phyloP scores from a whole-genome alignment of 129 eudicot species.

The Scalesia atractyloides region DNA sequence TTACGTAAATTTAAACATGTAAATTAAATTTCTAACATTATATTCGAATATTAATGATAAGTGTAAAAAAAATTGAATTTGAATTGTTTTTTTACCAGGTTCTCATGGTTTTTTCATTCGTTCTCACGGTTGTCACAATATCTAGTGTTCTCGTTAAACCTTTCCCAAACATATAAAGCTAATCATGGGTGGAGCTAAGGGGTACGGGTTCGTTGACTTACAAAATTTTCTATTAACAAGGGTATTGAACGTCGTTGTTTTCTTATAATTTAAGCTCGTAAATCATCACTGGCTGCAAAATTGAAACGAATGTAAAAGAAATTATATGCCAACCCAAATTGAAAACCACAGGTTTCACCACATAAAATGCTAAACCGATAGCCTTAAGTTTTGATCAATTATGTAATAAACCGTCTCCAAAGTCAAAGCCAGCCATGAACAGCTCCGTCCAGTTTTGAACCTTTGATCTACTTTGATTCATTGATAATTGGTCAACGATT shows the following conservation, averaged over 20 bases:
- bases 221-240: too few species aligned
- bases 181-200: too few species aligned
- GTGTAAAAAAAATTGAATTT: too few species aligned
- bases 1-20: too few species aligned
- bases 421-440: slow-evolving; percentile 19
- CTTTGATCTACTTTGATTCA: not conserved
- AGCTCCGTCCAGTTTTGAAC: not conserved
- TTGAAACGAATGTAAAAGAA: not conserved
- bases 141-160: too few species aligned
- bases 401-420: slow-evolving; percentile 5
- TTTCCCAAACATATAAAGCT: too few species aligned
- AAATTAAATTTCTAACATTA: too few species aligned
- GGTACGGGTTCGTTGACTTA: too few species aligned
- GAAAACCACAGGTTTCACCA: not conserved
- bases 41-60: too few species aligned
- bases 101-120: too few species aligned
- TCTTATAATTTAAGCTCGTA: not conserved
- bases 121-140: too few species aligned
- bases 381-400: not conserved
- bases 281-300: not conserved
- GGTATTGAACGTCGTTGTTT: not conserved
- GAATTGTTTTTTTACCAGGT: too few species aligned
- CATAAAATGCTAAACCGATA: not conserved
- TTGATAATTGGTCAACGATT: not conserved
- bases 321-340: not conserved